Percentiles rank a stretch among this genome's conserved stretches.
Evolutionary conservation across 2,329 filamentous ascomycete species (phyloP).

Genomic region (Podosphaera xanthii): DNA sequence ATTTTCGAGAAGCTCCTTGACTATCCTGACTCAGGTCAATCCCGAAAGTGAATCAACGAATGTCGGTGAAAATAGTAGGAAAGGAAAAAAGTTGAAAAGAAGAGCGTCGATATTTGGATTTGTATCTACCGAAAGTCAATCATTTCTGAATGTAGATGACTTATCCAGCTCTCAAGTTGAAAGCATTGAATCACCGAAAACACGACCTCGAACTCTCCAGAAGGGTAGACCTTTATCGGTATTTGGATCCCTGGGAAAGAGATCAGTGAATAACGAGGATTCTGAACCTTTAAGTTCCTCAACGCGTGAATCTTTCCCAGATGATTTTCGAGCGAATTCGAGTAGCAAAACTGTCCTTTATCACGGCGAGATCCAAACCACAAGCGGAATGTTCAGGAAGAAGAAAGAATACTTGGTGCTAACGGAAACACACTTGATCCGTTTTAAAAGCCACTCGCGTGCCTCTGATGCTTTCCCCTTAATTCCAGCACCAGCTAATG

Average conservation of each 20-base stretch:
- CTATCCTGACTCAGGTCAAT: conserved; percentile 11
- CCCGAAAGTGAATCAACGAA: conserved; percentile 6
- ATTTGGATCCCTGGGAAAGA: conserved; percentile 16
- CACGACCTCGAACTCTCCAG: conserved; percentile 12
- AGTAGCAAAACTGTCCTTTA: conserved; percentile 27
- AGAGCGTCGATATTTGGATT: conserved; percentile 12
- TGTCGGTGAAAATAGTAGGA: conserved; percentile 7
- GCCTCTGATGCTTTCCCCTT: conserved; percentile 38
- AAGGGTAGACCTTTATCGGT: conserved; percentile 15
- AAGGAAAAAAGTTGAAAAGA: conserved; percentile 12
- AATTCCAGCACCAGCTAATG: conserved; percentile 20
- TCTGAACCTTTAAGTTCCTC: conserved; percentile 7
- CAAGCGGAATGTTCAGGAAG: conserved; percentile 46
- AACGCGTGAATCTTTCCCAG: conserved; percentile 11
- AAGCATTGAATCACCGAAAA: conserved; percentile 9
- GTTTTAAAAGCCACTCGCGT: conserved; percentile 44
- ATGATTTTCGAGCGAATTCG: conserved; percentile 1
- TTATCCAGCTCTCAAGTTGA: conserved; percentile 8
- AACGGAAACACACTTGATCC: conserved; percentile 42
- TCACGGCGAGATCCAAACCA: conserved; percentile 48
- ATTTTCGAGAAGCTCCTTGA: conserved; percentile 10
- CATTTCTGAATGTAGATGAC: conserved; percentile 4
- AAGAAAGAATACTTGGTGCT: conserved; percentile 51
- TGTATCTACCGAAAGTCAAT: conserved; percentile 7
- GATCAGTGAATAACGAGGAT: conserved; percentile 11